Evolutionary conservation across 2,329 filamentous ascomycete genomes (phyloP), one percentile per base, ranked within the genome.

Genomic region (Aspergillus pseudonomiae): DNA sequence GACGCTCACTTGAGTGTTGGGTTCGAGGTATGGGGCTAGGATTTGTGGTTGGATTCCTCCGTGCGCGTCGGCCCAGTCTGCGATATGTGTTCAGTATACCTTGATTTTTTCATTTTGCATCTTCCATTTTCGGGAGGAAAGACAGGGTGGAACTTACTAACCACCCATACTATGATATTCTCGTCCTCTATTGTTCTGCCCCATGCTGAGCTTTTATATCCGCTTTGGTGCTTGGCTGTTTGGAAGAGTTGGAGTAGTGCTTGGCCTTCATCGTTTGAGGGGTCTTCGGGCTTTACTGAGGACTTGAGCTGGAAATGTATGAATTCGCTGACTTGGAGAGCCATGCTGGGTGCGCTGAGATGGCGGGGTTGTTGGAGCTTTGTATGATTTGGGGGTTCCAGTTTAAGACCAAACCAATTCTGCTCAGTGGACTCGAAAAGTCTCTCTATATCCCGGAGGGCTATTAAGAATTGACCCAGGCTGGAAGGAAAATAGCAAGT

Each of bases 281-380:
- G 73, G 43, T 78, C 76, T 65, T 79, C 78, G 11, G 77, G 78
- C 61, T 73, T 74, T 26, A 80, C 74, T 36, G 71, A 68, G n/a
- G 71, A 56, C 67, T 76, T 78, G 36, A 78, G 61, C 30, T 73
- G 74, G 71, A 80, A 75, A 63, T 73, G 77, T 62, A 79, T 68
- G 62, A 80, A 73, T 67, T 80, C 73, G 56, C 67, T 74, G 67
- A 75, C 69, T 58, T 21, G 45, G 45, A 50, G 63, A 11, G 57
- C 32, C 60, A 54, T 65, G 14, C 32, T 34, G 21, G 14, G 55
- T 62, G 46, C 19, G 26, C 26, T 28, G 26, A 2, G 21, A 34
- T 16, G 28, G 28, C 14, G 28, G 30, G 39, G 28, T 32, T 30
- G 3, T 48, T 58, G 11, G 10, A 30, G 7, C 21, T 9, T 10